phyloP scores from a whole-genome alignment of 2,329 filamentous ascomycete genomes.

The Macrophomina tecta region DNA sequence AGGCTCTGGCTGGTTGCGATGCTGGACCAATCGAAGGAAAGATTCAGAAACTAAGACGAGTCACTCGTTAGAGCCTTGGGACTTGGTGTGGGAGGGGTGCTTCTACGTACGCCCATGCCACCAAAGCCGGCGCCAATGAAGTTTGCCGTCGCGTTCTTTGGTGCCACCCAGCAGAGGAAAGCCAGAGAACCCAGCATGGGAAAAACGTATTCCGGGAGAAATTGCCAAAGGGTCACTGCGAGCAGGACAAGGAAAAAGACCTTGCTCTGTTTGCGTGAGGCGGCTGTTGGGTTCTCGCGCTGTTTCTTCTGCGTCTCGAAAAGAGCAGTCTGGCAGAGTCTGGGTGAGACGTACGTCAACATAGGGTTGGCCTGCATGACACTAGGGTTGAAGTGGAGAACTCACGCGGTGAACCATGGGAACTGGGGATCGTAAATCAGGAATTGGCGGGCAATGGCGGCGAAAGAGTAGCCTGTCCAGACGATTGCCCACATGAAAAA shows the following conservation, averaged over 20 bases:
- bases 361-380: too few species aligned
- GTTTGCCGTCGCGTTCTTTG: conserved; percentile 62
- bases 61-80: too few species aligned
- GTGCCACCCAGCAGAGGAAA: conserved; percentile 69
- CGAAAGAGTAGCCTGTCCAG: conserved; percentile 65
- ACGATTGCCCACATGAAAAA: conserved; percentile 68
- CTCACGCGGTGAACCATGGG: conserved; percentile 47
- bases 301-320: conserved; percentile 64
- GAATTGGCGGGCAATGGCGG: conserved; percentile 63
- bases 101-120: conserved; percentile 56
- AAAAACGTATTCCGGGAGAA: conserved; percentile 66
- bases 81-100: too few species aligned
- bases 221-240: conserved; percentile 65
- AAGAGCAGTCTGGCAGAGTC: conserved; percentile 56
- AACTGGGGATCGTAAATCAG: conserved; percentile 65
- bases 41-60: conserved; percentile 55
- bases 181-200: conserved; percentile 65
- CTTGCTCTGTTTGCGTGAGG: conserved; percentile 48
- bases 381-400: neutral
- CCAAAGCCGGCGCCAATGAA: conserved; percentile 67
- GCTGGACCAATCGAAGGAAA: conserved; percentile 67
- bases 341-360: neutral
- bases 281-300: conserved; percentile 55
- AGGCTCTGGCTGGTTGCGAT: conserved; percentile 55
- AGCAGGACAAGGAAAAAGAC: conserved; percentile 63